Base-by-base conservation (phyloP, 2,329 filamentous ascomycete species). In the Alternaria infectoria region DNA sequence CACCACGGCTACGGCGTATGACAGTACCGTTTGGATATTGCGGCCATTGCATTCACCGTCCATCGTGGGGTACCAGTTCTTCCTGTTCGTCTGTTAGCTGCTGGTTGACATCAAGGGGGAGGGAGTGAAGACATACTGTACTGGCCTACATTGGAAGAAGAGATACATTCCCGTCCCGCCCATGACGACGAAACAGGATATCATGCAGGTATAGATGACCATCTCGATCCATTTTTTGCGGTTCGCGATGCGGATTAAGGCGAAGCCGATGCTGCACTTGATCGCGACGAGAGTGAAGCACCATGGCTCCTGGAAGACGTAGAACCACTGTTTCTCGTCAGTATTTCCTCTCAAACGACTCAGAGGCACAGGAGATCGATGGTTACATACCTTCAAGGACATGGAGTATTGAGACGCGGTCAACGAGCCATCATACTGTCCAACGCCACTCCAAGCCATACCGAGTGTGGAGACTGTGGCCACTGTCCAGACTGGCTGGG, bases 291-390 rank as follows among this genome's bases (percentile, higher is more conserved):
- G 59, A 10, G 59, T 62, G 19, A 62, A 62, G 44, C 59, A 62
- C 59, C 59, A 62, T 17, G 59, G 59, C 44, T 62, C 55, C 12
- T 59, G 59, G 43, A 62, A 62, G 43, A 59, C 32, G 30, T 62
- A 62, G 5, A 62, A 62, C 55, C 59, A 62, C 58, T 60, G n/a
- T 8, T 46, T 11, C 3, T 15, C 12, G 21, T 61, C 21, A 61
- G 23, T 44, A 21, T 5, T 3, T 28, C 23, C 13, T 25, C 8
- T 13, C n/a, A 6, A 21, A 12, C 9, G 17, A 43, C 5, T 30
- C 8, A 23, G 21, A n/a, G 10, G 17, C 12, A 15, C 36, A 3
- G 2, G 36, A 40, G 1, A 17, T 6, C 36, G 15, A 40, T 3
- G 15, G 15, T 40, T 1, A 25, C 51, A 56, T 45, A 56, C 51